phyloP scores from a whole-genome alignment of 768 basidiomycete genomes.

The Auricularia auricula-judae region DNA sequence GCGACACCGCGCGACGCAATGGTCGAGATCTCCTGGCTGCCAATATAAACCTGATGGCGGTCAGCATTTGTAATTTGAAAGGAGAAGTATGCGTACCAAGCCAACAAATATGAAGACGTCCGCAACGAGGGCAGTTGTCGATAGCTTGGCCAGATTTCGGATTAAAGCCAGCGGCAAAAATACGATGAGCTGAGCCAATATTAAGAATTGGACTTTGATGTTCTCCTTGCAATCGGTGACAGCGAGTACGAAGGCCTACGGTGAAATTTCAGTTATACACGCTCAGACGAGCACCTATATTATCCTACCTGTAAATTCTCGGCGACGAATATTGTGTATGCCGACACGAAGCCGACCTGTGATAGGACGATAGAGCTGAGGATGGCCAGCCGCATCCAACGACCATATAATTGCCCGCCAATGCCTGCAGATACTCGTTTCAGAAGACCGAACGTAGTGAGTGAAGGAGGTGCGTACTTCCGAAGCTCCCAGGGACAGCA shows the following conservation, averaged over 20 bases:
- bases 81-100: slow-evolving; percentile 16
- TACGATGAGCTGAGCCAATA: slow-evolving; percentile 70
- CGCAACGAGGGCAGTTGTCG: slow-evolving; percentile 82
- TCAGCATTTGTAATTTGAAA: not conserved
- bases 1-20: slow-evolving; percentile 62
- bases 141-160: slow-evolving; percentile 90
- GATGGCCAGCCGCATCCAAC: slow-evolving; percentile 86
- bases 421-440: slow-evolving; percentile 49
- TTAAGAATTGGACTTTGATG: slow-evolving; percentile 63
- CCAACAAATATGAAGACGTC: slow-evolving; percentile 93
- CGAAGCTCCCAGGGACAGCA: slow-evolving; percentile 85
- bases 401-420: slow-evolving; percentile 83
- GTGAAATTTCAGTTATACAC: slow-evolving; percentile 5
- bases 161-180: slow-evolving; percentile 86
- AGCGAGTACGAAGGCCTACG: slow-evolving; percentile 73
- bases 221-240: slow-evolving; percentile 62
- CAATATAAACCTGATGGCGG: slow-evolving; percentile 49
- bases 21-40: slow-evolving; percentile 68
- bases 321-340: slow-evolving; percentile 94
- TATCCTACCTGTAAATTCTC: slow-evolving; percentile 58
- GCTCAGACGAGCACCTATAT: not conserved
- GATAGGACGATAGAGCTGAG: slow-evolving; percentile 80
- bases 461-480: slow-evolving; percentile 17
- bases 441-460: slow-evolving; percentile 1
- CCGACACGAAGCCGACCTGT: slow-evolving; percentile 78